Base-by-base conservation (phyloP, 2,329 filamentous ascomycete genomes). In the Aureobasidium sp. region DNA sequence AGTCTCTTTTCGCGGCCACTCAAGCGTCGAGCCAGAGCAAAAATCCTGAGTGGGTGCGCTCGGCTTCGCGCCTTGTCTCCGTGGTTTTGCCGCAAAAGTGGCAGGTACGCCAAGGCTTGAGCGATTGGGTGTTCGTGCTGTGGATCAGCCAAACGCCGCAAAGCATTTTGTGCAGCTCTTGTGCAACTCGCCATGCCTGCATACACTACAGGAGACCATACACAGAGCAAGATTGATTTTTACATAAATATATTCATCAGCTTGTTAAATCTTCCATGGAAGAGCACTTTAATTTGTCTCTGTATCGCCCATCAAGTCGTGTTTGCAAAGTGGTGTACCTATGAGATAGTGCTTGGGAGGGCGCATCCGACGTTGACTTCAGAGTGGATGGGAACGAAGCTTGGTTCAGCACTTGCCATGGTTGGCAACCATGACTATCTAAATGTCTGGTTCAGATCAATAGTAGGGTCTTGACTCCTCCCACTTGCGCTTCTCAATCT, bases 381-480 rank as follows among this genome's bases (percentile, higher is more conserved):
- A 57, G 46, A 2, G n/a, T 23, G 29, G 20, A 57, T 57, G 53
- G 53, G 53, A 57, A 57, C 39, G 53, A 57, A 57, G 41, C 39
- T 46, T 44, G 46, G 9, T 44, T 44, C 26, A 12, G 39, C 13
- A 34, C 17, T 20, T 29, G 37, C 37, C 41, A 20, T 36, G 26
- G 53, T 57, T 57, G 53, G n/a, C 53, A 57, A 57, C 53, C 26
- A 34, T 23, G 8, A n/a, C 41, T 36, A 50, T 50, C 46, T 50
- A 60, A 42, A 1, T 51, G 17, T 34, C 15, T 20, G 34, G 42
- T 51, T 15, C 36, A 51, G 26, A 41, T 62, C 42, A 81, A 68
- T 81, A 81, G 56, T 79, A 74, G 50, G 77, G 73, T 66, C 75
- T 72, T 10, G 76, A 74, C 65, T 81, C 79, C 53, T 80, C 75